These are phyloP conservation scores for Orobanche coerulescens DNA, from an alignment of 257 asterid species.

Conservation along the genomic window DNA sequence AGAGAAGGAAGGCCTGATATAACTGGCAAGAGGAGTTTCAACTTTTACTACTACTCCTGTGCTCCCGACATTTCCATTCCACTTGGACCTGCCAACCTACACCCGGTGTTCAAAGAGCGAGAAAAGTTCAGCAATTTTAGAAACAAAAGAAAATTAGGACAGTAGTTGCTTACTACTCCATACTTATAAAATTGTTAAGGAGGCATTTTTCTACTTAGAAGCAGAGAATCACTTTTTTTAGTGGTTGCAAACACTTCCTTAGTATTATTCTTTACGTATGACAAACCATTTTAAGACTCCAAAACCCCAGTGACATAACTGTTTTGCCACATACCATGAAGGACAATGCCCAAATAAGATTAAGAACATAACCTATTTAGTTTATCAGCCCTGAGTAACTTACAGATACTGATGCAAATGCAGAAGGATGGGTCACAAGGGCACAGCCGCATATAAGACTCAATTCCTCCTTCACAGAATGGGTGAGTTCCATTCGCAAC, in stretches of 20 bases:
- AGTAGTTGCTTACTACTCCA: not conserved
- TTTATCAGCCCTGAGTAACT: constrained; percentile 22
- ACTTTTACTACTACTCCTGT: constrained; percentile 73
- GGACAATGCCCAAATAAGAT: not conserved
- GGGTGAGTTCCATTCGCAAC: constrained; percentile 69
- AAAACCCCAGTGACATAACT: not conserved
- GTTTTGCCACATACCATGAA: constrained; percentile 7
- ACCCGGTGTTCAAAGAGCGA: not conserved
- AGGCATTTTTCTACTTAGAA: too few species aligned
- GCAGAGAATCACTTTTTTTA: too few species aligned
- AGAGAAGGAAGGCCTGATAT: constrained; percentile 65
- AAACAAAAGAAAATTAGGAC: not conserved
- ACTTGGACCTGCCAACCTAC: constrained; percentile 93
- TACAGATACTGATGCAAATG: constrained; percentile 84
- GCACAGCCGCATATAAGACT: constrained; percentile 80
- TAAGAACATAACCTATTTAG: not conserved
- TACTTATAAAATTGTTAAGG: not conserved
- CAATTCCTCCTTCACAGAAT: constrained; percentile 71
- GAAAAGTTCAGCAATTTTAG: not conserved
- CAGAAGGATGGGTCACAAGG: constrained; percentile 55
- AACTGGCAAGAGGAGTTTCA: constrained; percentile 70
- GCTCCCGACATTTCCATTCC: constrained; percentile 89
- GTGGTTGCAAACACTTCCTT: too few species aligned
- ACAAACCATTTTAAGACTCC: not conserved
- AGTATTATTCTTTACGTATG: not conserved